phyloP scores from a whole-genome alignment of 2,329 filamentous ascomycete genomes.

The Karstenula rhodostoma region DNA sequence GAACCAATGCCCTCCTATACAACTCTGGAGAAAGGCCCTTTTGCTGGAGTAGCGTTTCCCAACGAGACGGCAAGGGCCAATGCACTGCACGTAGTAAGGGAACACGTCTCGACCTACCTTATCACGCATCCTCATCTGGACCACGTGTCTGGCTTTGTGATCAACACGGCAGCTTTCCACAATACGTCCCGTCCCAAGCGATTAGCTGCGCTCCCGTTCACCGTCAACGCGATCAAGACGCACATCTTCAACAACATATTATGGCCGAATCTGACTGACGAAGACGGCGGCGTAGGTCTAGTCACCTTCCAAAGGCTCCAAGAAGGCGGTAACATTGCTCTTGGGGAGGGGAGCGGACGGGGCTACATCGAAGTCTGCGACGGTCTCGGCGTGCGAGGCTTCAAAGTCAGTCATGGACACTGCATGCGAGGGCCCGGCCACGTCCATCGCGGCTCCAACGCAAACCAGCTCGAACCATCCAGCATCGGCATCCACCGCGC shows the following conservation, averaged over 20 bases:
- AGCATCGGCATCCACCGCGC: slow-evolving; percentile 31
- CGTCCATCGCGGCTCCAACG: slow-evolving; percentile 55
- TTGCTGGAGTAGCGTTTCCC: slow-evolving; percentile 78
- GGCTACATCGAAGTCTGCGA: slow-evolving; percentile 91
- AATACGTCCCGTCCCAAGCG: slow-evolving; percentile 81
- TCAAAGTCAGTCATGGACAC: slow-evolving; percentile 87
- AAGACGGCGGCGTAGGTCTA: slow-evolving; percentile 91
- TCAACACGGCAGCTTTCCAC: slow-evolving; percentile 89
- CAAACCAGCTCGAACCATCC: slow-evolving; percentile 49
- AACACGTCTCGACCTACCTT: slow-evolving; percentile 85
- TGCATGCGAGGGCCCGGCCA: slow-evolving; percentile 72
- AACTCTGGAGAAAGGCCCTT: slow-evolving; percentile 71
- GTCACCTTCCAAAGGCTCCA: slow-evolving; percentile 89
- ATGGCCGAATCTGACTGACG: slow-evolving; percentile 96
- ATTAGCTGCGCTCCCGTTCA: slow-evolving; percentile 83
- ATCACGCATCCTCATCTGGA: slow-evolving; percentile 98
- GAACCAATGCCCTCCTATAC: slow-evolving; percentile 57
- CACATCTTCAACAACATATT: slow-evolving; percentile 99
- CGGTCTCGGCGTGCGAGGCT: slow-evolving; percentile 86
- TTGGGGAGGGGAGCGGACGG: slow-evolving; percentile 79
- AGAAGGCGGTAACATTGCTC: slow-evolving; percentile 84
- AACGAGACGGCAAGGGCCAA: slow-evolving; percentile 75
- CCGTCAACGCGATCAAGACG: slow-evolving; percentile 89
- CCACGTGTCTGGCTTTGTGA: slow-evolving; percentile 88
- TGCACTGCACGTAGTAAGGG: slow-evolving; percentile 78